Evolutionary conservation across 2,329 filamentous ascomycete genomes (phyloP).

Genomic region (Penicillium griseofulvum): DNA sequence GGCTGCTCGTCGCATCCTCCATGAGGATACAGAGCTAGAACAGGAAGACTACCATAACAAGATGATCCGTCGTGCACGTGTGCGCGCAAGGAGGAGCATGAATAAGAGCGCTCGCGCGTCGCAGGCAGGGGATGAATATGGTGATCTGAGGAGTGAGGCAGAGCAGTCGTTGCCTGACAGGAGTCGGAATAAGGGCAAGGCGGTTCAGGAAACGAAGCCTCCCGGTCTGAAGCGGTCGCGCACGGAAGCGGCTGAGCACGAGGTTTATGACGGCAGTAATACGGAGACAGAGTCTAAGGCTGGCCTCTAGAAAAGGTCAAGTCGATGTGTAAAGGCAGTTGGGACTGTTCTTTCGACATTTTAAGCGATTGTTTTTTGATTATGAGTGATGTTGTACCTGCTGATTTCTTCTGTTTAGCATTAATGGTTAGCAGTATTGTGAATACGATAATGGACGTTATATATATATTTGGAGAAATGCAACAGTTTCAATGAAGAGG

Average conservation of each 20-base stretch:
- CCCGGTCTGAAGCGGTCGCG: not conserved
- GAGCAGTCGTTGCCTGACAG: conserved; percentile 14
- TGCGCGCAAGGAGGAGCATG: conserved; percentile 10
- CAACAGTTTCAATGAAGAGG: not conserved
- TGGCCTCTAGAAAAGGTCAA: not conserved
- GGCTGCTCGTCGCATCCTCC: conserved; percentile 40
- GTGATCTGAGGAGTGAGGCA: conserved; percentile 25
- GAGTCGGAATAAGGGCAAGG: conserved; percentile 22
- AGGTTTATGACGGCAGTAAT: conserved; percentile 13
- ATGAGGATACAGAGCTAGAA: conserved; percentile 37
- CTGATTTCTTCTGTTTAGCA: not conserved
- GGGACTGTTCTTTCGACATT: not conserved
- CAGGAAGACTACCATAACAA: conserved; percentile 37
- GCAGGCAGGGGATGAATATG: conserved; percentile 24
- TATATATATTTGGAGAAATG: not conserved
- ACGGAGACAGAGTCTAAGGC: conserved; percentile 19
- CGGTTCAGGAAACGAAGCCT: conserved; percentile 14
- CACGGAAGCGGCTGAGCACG: not conserved
- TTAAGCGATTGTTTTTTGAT: not conserved
- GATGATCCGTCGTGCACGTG: conserved; percentile 29
- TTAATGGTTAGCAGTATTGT: not conserved
- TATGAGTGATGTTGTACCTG: not conserved
- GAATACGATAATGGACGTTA: not conserved
- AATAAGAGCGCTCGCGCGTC: conserved; percentile 12
- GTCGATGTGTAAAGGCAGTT: not conserved